Evolutionary conservation across 2,329 filamentous ascomycete genomes (phyloP), one percentile per base, ranked within the genome.

Genomic region (Verruconis gallopava): DNA sequence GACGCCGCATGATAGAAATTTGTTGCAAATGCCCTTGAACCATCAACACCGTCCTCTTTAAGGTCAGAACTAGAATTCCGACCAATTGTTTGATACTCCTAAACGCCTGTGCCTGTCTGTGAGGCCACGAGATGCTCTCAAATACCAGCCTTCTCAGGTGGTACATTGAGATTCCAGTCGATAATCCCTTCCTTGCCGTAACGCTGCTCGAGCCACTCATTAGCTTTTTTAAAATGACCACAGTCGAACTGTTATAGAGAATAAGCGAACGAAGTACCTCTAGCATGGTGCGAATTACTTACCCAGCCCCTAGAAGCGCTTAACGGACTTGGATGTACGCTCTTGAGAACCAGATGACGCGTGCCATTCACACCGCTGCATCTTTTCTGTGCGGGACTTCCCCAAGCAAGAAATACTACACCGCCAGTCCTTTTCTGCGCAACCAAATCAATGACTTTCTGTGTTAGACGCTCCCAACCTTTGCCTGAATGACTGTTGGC

Each of bases 391-490:
- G 91, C 91, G 1, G 85, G 84, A 4, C 69, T 77, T 13, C 91
- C 91, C 91, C 91, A 98, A 1, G 89, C 89, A 60, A 98, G 66
- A 57, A 95, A 98, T 3, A 95, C 91, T 1, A 98, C 89, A 2
- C 91, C 91, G 20, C 72, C 69, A 0, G 74, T 78, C 35, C 86
- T 73, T 51, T 81, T 78, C 55, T 79, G 76, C 1, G 82, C 82
- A 2, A 96, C 84, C 0, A 83, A 72, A 50, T 96, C 86, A 48
- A 98, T 93, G 33, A 91, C 81, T 49, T 78, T 83, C 57, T 95
- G 88, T 15, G 89, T 98, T 57, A 98, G 84, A 35, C 71, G 71
- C 63, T 98, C 91, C 91, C 91, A 98, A 13, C 91, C 91, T 48
- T 79, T 79, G 53, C 81, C 81, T 2, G 81, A 68, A 61, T 98